Percentiles rank a stretch among this genome's conserved stretches.
Conservation (phyloP, 2,329 filamentous ascomycete species). For the Mycogone perniciosa region DNA sequence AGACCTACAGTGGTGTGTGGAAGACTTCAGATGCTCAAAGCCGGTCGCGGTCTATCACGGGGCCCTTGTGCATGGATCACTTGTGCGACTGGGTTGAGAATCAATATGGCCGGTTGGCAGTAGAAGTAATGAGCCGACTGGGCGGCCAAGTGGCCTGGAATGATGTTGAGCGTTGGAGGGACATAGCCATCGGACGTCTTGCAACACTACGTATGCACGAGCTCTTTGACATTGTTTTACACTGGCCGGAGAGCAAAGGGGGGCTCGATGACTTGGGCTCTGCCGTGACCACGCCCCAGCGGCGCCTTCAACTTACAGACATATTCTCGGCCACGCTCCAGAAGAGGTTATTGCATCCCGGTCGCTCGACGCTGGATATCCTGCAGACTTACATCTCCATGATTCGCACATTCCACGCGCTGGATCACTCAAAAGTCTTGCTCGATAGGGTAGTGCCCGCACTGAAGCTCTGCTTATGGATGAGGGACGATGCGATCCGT, state of each 20-base stretch:
- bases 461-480: constrained; percentile 68
- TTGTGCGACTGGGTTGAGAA: constrained; percentile 64
- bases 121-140: constrained; percentile 51
- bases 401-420: constrained; percentile 67
- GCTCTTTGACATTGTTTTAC: constrained; percentile 71
- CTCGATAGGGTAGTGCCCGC: constrained; percentile 67
- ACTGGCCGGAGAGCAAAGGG: constrained; percentile 65
- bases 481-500: constrained; percentile 69
- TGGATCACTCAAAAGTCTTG: constrained; percentile 72
- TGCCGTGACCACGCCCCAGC: constrained; percentile 60
- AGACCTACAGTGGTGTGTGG: constrained; percentile 60
- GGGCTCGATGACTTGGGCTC: constrained; percentile 69
- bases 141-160: constrained; percentile 41
- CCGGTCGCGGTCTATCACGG: constrained; percentile 14
- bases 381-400: constrained; percentile 72
- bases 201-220: constrained; percentile 63
- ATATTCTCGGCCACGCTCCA: constrained; percentile 61
- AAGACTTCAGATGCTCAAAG: constrained; percentile 19
- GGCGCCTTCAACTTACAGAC: constrained; percentile 63
- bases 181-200: constrained; percentile 61
- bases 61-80: constrained; percentile 50
- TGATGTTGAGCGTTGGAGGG: constrained; percentile 63
- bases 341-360: constrained; percentile 64
- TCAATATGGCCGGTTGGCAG: constrained; percentile 57
- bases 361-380: constrained; percentile 69